These are phyloP conservation scores for Prinsepia uniflora DNA, from an alignment of 306 rosid species.

Conservation along the genomic window DNA sequence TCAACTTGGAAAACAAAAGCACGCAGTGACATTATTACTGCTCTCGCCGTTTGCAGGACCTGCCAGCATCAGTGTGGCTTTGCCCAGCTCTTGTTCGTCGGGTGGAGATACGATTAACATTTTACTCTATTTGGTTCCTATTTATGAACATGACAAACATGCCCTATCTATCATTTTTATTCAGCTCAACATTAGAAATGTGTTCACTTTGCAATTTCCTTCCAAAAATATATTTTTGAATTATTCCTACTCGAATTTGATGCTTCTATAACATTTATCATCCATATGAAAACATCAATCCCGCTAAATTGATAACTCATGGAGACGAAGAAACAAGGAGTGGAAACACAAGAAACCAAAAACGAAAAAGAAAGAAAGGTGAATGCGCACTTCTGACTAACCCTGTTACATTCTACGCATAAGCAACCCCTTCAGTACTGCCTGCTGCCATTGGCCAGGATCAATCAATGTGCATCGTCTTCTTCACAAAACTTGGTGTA, in stretches of 20 bases:
- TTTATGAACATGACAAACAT: no score
- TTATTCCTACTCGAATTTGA: background rate
- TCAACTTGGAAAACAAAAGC: background rate
- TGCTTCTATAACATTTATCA: slow-evolving; percentile 7
- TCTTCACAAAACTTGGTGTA: slow-evolving; percentile 95
- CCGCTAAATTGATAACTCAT: slow-evolving; percentile 20
- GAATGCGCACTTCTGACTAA: slow-evolving; percentile 23
- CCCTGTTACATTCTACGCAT: slow-evolving; percentile 16
- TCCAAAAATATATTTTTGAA: background rate
- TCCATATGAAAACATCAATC: background rate
- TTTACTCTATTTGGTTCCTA: no score
- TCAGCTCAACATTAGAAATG: background rate
- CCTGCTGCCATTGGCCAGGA: slow-evolving; percentile 8
- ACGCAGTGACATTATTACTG: background rate
- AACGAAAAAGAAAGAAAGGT: slow-evolving; percentile 2
- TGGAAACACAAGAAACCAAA: slow-evolving; percentile 6
- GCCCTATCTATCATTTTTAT: background rate
- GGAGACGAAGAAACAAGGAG: slow-evolving; percentile 12
- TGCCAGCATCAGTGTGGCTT: slow-evolving; percentile 7
- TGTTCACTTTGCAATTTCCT: background rate
- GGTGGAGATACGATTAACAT: no score
- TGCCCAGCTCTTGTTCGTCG: background rate
- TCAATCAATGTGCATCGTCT: slow-evolving; percentile 76
- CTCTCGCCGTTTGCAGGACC: background rate
- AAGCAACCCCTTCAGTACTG: slow-evolving; percentile 7